Conservation (phyloP, 768 basidiomycete species). For the Leucocoprinus sp. region DNA sequence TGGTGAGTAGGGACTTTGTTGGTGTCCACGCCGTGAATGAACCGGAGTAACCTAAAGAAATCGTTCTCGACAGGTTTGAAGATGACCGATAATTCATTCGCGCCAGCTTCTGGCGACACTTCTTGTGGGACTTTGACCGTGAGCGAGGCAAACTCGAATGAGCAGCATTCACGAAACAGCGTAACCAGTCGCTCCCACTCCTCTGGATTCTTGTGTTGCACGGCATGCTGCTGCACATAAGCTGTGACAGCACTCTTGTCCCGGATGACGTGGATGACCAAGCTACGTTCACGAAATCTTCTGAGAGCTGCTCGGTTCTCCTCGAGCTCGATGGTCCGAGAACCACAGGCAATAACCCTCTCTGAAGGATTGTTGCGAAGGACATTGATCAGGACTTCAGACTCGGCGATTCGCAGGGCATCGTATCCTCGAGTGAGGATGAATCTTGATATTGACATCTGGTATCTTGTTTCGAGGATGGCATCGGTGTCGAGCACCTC, state of each 20-base stretch:
- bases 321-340: constrained; percentile 67
- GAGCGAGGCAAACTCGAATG: constrained; percentile 60
- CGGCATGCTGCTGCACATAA: constrained; percentile 50
- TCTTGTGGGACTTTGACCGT: constrained; percentile 23
- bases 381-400: constrained; percentile 46
- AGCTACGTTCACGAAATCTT: constrained; percentile 40
- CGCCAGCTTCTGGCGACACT: constrained; percentile 13
- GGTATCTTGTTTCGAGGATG: constrained; percentile 42
- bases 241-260: constrained; percentile 59
- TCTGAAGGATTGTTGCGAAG: constrained; percentile 39
- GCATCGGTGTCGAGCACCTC: constrained; percentile 58
- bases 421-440: constrained; percentile 60
- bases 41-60: constrained; percentile 59
- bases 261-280: constrained; percentile 69
- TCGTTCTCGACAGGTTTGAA: constrained; percentile 36
- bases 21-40: constrained; percentile 50
- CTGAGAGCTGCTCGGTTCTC: constrained; percentile 51
- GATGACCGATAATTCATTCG: constrained; percentile 15
- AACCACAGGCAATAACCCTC: constrained; percentile 67
- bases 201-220: constrained; percentile 57
- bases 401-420: constrained; percentile 65
- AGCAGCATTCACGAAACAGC: constrained; percentile 58
- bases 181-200: constrained; percentile 56
- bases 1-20: constrained; percentile 36
- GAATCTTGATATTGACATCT: constrained; percentile 43